These are phyloP conservation scores for Ogataea saltuana DNA, from an alignment of 805 yeast genomes.

Conservation along the genomic window DNA sequence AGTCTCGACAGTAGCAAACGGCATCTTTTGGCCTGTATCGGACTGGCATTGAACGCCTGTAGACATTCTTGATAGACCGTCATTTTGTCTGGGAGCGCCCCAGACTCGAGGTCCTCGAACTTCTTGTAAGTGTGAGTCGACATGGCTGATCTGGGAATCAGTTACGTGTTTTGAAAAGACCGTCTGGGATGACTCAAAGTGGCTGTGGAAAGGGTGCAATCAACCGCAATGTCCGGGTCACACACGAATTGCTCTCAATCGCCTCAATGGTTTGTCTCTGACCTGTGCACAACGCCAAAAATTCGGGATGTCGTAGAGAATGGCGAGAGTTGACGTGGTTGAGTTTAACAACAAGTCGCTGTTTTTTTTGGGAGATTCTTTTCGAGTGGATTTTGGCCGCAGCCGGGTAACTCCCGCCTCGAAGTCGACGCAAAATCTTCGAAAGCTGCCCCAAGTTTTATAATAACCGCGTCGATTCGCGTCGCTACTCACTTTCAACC, in stretches of 20 bases:
- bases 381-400: no score
- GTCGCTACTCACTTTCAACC: no score
- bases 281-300: no score
- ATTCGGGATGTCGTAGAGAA: no score
- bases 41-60: slow-evolving; percentile 88
- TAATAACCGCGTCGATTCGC: no score
- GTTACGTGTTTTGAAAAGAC: slow-evolving; percentile 8
- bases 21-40: slow-evolving; percentile 84
- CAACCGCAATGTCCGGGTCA: slow-evolving; percentile 1
- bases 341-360: slow-evolving; percentile 5
- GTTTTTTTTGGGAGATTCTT: neutral
- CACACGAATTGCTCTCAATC: slow-evolving; percentile 1
- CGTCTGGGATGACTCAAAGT: neutral
- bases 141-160: slow-evolving; percentile 44
- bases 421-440: no score
- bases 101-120: slow-evolving; percentile 72
- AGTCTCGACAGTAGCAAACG: slow-evolving; percentile 80
- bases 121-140: slow-evolving; percentile 83
- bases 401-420: no score
- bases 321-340: slow-evolving; percentile 7
- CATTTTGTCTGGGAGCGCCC: slow-evolving; percentile 87
- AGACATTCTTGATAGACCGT: slow-evolving; percentile 94
- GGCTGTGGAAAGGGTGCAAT: slow-evolving; percentile 1
- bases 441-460: no score
- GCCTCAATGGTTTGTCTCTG: no score